phyloP scores from a whole-genome alignment of 495 filamentous ascomycete genomes.

The Jackrogersella multiformis region DNA sequence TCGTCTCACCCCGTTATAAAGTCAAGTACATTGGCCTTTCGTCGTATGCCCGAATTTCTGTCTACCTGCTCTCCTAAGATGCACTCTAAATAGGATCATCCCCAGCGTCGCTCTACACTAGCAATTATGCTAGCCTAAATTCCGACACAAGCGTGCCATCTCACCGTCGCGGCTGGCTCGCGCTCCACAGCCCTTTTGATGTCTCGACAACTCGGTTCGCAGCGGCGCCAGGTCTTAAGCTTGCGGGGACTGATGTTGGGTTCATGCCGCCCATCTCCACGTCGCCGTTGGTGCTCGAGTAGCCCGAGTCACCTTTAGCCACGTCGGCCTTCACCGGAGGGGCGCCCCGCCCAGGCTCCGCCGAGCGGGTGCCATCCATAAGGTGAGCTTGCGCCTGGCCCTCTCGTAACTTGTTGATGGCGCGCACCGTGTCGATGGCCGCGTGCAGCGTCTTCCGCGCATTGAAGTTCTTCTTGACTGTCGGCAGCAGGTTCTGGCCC shows the following conservation, averaged over 20 bases:
- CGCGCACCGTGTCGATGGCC: constrained; percentile 97
- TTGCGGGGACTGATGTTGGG: constrained; percentile 40
- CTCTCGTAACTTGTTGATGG: constrained; percentile 95
- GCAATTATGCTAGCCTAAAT: background rate
- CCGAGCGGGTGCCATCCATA: constrained; percentile 71
- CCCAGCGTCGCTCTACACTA: background rate
- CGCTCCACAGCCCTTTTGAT: constrained; percentile 51
- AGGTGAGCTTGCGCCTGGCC: constrained; percentile 67
- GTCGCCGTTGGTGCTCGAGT: constrained; percentile 50
- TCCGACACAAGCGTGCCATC: background rate
- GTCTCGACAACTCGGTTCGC: constrained; percentile 48
- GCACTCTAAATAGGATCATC: constrained; percentile 27
- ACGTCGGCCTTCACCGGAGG: constrained; percentile 43
- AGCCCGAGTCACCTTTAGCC: constrained; percentile 54
- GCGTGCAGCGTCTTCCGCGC: constrained; percentile 92
- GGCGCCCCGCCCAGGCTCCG: constrained; percentile 47
- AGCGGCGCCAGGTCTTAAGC: constrained; percentile 46
- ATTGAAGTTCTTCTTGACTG: constrained; percentile 99
- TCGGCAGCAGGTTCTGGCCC: constrained; percentile 81
- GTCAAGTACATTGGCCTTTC: constrained; percentile 5
- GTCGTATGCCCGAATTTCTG: background rate
- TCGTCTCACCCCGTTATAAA: constrained; percentile 25
- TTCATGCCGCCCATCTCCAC: constrained; percentile 52
- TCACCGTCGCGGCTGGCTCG: constrained; percentile 43
- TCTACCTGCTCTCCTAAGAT: constrained; percentile 27